These are phyloP conservation scores for Alternaria brassicae DNA, from an alignment of 2,329 filamentous ascomycete species.

Conservation along the genomic window DNA sequence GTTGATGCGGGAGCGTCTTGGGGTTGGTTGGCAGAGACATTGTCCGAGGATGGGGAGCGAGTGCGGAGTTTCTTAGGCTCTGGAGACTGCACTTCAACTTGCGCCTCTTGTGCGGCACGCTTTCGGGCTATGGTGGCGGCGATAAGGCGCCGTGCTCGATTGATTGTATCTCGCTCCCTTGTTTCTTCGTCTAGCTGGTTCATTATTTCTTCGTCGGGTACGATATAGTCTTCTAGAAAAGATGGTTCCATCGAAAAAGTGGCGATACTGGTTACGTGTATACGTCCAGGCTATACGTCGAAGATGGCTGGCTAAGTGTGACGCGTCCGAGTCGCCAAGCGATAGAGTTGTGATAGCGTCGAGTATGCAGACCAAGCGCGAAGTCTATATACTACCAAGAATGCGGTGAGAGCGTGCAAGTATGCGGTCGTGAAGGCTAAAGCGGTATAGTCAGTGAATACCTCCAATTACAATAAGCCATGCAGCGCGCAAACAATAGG, in stretches of 20 bases:
- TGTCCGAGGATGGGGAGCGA: background rate
- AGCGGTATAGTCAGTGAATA: background rate
- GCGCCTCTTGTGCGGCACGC: background rate
- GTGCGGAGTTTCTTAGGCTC: constrained; percentile 14
- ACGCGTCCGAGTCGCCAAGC: constrained; percentile 3
- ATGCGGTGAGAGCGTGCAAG: background rate
- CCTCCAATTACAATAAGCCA: background rate
- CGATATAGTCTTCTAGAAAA: background rate
- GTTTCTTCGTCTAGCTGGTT: too few species aligned
- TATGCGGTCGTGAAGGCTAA: background rate
- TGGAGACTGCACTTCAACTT: background rate
- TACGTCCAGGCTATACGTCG: background rate
- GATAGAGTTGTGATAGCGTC: background rate
- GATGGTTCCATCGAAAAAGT: background rate
- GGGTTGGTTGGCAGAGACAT: background rate
- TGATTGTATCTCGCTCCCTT: too few species aligned
- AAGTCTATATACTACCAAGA: background rate
- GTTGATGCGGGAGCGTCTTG: background rate
- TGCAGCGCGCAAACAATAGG: background rate
- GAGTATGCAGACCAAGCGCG: background rate
- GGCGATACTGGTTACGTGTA: background rate
- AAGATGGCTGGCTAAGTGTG: background rate
- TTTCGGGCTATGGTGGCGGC: background rate
- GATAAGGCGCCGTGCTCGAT: too few species aligned
- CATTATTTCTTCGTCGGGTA: too few species aligned